Conservation (phyloP, 2,329 filamentous ascomycete species). For the Emmonsiellopsis sp. region DNA sequence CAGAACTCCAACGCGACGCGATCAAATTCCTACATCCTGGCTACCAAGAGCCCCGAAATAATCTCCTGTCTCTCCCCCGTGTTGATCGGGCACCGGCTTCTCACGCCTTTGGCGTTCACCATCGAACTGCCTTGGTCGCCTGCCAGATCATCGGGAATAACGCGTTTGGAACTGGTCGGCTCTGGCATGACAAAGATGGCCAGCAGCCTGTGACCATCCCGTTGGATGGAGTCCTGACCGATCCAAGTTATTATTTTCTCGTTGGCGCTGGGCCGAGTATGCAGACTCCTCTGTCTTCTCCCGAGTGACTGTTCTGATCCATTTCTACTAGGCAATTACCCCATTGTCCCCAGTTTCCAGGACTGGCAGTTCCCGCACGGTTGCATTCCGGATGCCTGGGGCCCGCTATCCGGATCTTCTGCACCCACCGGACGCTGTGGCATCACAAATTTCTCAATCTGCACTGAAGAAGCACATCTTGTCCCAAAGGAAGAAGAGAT, state of each 20-base stretch:
- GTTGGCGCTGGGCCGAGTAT: not conserved
- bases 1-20: not conserved
- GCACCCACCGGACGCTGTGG: not conserved
- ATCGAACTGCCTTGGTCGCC: not conserved
- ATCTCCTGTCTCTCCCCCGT: not conserved
- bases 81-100: not conserved
- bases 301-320: not conserved
- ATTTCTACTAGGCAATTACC: not conserved
- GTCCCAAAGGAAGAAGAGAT: not conserved
- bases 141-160: not conserved
- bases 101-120: not conserved
- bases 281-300: not conserved
- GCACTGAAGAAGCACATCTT: not conserved
- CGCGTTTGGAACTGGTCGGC: not conserved
- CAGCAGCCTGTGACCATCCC: not conserved
- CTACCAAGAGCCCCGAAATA: not conserved
- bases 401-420: not conserved
- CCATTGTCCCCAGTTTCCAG: constrained; percentile 1
- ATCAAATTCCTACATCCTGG: not conserved
- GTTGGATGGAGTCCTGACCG: not conserved
- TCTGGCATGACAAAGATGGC: not conserved
- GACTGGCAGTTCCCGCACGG: constrained; percentile 4
- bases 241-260: not conserved
- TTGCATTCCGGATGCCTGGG: not conserved
- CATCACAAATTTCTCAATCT: constrained; percentile 1